These are phyloP conservation scores for Fistulifera pelliculosa DNA, from an alignment of 108 stramenopile species.

Conservation along the genomic window DNA sequence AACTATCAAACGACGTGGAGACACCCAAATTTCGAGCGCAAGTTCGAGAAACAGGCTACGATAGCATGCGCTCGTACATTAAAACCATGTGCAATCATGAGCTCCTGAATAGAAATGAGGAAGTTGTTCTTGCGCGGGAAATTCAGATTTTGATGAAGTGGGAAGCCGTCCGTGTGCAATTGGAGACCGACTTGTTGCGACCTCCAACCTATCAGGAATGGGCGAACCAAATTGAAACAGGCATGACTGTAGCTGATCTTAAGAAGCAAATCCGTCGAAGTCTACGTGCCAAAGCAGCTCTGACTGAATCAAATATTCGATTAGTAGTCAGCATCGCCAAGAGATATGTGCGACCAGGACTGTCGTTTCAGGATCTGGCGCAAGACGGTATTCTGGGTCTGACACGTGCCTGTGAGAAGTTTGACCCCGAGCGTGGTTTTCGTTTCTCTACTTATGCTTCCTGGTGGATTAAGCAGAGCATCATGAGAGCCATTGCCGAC, in stretches of 20 bases:
- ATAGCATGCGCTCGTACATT: slow-evolving; percentile 75
- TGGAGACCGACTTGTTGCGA: slow-evolving; percentile 62
- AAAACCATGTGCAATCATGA: slow-evolving; percentile 87
- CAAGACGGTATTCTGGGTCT: slow-evolving; percentile 94
- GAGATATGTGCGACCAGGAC: slow-evolving; percentile 71
- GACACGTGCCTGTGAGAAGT: slow-evolving; percentile 90
- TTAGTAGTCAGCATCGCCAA: slow-evolving; percentile 87
- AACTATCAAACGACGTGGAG: no score
- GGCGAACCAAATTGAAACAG: slow-evolving; percentile 49
- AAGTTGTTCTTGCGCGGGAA: slow-evolving; percentile 76
- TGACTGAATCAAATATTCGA: slow-evolving; percentile 82
- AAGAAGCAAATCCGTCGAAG: slow-evolving; percentile 85
- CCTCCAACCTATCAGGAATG: slow-evolving; percentile 84
- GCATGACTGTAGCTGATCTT: slow-evolving; percentile 74
- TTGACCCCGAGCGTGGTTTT: slow-evolving; percentile 90
- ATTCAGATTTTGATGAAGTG: slow-evolving; percentile 77
- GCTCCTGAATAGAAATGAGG: slow-evolving; percentile 79
- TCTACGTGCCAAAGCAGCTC: slow-evolving; percentile 74
- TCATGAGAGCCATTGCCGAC: slow-evolving; percentile 91
- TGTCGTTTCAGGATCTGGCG: slow-evolving; percentile 83
- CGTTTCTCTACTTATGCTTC: slow-evolving; percentile 96
- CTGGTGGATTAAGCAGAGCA: slow-evolving; percentile 96
- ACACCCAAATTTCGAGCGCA: slow-evolving; percentile 43
- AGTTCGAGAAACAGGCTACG: slow-evolving; percentile 65
- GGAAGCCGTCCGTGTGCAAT: slow-evolving; percentile 58